Percentiles rank a stretch among this genome's conserved stretches.
These are phyloP conservation scores for Carex cristatella DNA, from an alignment of 176 grass and related monocot species.

Conservation along the genomic window DNA sequence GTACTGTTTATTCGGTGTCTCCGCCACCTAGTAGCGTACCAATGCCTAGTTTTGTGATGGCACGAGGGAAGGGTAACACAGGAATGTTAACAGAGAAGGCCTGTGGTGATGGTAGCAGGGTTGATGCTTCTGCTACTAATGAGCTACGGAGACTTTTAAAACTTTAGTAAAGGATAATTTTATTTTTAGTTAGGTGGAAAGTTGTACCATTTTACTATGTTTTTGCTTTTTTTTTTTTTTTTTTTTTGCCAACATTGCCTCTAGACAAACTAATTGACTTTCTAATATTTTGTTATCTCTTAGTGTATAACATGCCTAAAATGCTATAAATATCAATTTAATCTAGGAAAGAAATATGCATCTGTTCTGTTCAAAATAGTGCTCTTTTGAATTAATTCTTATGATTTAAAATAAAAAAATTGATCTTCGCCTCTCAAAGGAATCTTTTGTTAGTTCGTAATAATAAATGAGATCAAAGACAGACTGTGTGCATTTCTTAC, in stretches of 20 bases:
- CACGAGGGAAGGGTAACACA: slow-evolving; percentile 26
- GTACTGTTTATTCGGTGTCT: slow-evolving; percentile 52
- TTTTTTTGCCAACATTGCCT: neutral
- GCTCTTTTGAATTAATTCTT: neutral
- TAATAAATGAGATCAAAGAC: no score
- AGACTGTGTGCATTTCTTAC: neutral
- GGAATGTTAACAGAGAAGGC: slow-evolving; percentile 35
- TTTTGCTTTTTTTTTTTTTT: neutral
- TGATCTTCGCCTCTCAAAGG: no score
- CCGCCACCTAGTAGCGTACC: slow-evolving; percentile 79
- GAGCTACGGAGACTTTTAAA: slow-evolving; percentile 61
- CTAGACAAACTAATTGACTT: slow-evolving; percentile 1
- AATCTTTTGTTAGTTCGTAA: no score
- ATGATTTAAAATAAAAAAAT: no score
- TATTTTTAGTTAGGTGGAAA: neutral
- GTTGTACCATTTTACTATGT: neutral
- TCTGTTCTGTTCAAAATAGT: neutral
- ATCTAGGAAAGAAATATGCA: neutral
- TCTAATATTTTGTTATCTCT: neutral
- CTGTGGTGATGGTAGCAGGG: neutral
- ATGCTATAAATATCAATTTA: neutral
- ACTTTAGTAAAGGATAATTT: slow-evolving; percentile 28
- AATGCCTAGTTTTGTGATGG: slow-evolving; percentile 59
- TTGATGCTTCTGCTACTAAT: slow-evolving; percentile 61
- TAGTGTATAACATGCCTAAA: neutral